Evolutionary conservation across 306 rosid genomes (phyloP), one percentile per base, ranked within the genome.

Genomic region (Hippophae tibetana): DNA sequence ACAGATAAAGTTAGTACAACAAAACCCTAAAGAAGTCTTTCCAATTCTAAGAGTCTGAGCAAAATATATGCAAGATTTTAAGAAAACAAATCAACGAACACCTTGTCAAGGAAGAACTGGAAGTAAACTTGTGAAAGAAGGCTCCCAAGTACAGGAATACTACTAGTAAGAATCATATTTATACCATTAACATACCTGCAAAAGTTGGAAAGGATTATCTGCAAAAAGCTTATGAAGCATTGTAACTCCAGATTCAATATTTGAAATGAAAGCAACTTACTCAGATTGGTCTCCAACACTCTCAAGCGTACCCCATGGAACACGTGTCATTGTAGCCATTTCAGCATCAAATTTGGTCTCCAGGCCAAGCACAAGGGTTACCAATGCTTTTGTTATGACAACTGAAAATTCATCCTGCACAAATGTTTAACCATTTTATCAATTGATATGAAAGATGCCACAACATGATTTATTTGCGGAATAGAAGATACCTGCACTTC

Each of bases 211-310:
- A 52, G 45, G 64, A 66, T 70, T 66, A 80, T 56, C 52, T 18
- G 56, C 42, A 12, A 63, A 59, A 42, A 60, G 45, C 54, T 38
- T 47, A 43, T 43, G 47, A 69, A 43, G 49, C 67, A 59, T 12
- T 31, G 38, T 4, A 31, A 62, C 42, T 47, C 23, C 31, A 51
- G 14, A 41, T 49, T 62, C 48, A 50, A 50, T 43, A 27, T 46
- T n/a, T 57, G 61, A 43, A 65, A 60, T 42, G 48, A 47, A 52
- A 58, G 57, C 52, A 10, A 64, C 95, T 70, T 80, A 92, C 99
- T 92, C 95, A 49, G 99, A 92, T 68, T 92, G 99, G 73, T 92
- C 99, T 46, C 99, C 99, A 66, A 92, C 96, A 65, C 96, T 88
- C 67, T 92, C 96, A 76, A 92, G 99, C 4, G 89, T 80, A 60